A percentile compares a stretch with the other conserved stretches of the same genome.
Conservation (phyloP, 805 yeast genomes). For the Blastobotrys parvus region DNA sequence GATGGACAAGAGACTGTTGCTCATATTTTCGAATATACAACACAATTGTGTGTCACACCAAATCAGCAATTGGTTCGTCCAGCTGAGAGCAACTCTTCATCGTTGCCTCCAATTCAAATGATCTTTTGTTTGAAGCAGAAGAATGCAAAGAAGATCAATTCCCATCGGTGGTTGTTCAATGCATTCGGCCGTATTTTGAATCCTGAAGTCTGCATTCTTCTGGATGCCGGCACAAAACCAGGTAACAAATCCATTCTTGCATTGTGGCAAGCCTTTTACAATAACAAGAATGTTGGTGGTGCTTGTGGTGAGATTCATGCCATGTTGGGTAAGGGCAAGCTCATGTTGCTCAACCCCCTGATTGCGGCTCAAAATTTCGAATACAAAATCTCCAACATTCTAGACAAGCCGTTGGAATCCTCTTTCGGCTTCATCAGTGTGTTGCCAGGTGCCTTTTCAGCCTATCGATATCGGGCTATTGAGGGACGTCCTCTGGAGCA, state of each 20-base stretch:
- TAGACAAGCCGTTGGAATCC: conserved; percentile 60
- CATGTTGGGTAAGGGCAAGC: conserved; percentile 38
- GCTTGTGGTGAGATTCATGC: conserved; percentile 70
- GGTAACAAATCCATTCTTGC: conserved; percentile 46
- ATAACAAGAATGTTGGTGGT: conserved; percentile 53
- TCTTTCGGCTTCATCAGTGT: conserved; percentile 58
- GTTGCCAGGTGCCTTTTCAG: conserved; percentile 63
- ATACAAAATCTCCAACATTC: conserved; percentile 57
- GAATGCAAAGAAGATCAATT: conserved; percentile 56
- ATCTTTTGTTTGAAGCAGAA: conserved; percentile 53
- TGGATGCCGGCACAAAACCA: conserved; percentile 63
- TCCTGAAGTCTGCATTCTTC: conserved; percentile 48
- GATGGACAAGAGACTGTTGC: conserved; percentile 55
- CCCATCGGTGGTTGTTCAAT: conserved; percentile 64
- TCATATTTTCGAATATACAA: conserved; percentile 59
- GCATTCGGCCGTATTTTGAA: conserved; percentile 50
- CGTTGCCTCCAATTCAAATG: conserved; percentile 54
- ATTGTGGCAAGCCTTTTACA: conserved; percentile 56
- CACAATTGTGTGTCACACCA: conserved; percentile 38
- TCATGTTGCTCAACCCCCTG: conserved; percentile 43
- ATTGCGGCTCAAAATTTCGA: conserved; percentile 62
- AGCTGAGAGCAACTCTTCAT: conserved; percentile 38
- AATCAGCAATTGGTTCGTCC: conserved; percentile 45
- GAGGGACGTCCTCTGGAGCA: conserved; percentile 59
- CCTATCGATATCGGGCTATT: conserved; percentile 52